phyloP scores from a whole-genome alignment of 2,329 filamentous ascomycete genomes.

The Aureobasidium zeae region DNA sequence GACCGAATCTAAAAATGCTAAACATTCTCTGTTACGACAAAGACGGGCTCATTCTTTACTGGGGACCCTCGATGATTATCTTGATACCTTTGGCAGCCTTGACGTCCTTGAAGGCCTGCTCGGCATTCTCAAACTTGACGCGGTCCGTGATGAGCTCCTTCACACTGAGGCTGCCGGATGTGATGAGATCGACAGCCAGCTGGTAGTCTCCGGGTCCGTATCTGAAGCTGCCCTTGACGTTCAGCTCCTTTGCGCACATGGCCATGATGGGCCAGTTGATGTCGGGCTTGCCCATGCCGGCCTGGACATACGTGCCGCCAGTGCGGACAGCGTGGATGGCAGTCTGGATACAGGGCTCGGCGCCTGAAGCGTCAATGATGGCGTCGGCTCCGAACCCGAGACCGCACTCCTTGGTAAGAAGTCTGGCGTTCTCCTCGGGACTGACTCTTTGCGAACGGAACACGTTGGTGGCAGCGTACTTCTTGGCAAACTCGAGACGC shows the following conservation, averaged over 20 bases:
- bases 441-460: constrained; percentile 25
- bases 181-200: constrained; percentile 67
- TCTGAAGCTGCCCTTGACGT: constrained; percentile 58
- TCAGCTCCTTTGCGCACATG: constrained; percentile 78
- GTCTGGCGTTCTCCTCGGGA: constrained; percentile 21
- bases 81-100: constrained; percentile 69
- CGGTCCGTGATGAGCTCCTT: constrained; percentile 69
- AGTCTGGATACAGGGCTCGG: constrained; percentile 68
- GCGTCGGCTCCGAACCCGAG: constrained; percentile 54
- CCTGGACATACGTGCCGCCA: constrained; percentile 70
- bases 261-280: constrained; percentile 86
- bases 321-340: constrained; percentile 58
- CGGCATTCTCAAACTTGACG: constrained; percentile 69
- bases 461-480: constrained; percentile 32
- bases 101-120: constrained; percentile 76
- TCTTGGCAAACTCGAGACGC: constrained; percentile 47
- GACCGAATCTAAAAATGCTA: constrained; percentile 3
- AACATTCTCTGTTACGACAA: neutral
- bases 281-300: constrained; percentile 76
- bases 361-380: constrained; percentile 72
- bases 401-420: constrained; percentile 19
- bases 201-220: constrained; percentile 58
- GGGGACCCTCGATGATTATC: constrained; percentile 41
- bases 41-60: constrained; percentile 8
- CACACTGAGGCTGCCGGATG: constrained; percentile 56